Evolutionary conservation across 2,329 filamentous ascomycete genomes (phyloP).

Genomic region (Stagonosporopsis rhizophila): DNA sequence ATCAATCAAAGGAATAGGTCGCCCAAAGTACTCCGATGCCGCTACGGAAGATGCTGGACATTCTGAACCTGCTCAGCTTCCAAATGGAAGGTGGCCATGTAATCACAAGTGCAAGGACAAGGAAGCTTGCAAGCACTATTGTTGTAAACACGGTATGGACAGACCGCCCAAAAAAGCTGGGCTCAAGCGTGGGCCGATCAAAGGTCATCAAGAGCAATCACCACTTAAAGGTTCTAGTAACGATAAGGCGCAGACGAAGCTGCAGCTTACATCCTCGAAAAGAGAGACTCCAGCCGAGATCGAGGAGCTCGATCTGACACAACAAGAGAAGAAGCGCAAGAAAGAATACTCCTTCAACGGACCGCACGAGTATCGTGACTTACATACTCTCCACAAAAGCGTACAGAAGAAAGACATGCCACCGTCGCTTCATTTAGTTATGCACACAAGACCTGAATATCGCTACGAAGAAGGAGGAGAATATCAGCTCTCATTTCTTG

Average conservation of each 20-base stretch:
- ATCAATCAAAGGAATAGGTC: conserved; percentile 11
- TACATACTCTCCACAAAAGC: conserved; percentile 37
- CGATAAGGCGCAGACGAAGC: conserved; percentile 37
- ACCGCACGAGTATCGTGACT: conserved; percentile 28
- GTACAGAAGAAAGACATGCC: conserved; percentile 32
- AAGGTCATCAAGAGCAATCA: conserved; percentile 13
- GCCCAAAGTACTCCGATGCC: conserved; percentile 8
- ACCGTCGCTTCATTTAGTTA: conserved; percentile 30
- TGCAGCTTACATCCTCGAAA: conserved; percentile 38
- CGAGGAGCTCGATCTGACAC: conserved; percentile 44
- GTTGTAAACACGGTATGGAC: conserved; percentile 74
- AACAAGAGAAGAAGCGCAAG: conserved; percentile 40
- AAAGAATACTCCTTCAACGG: conserved; percentile 21
- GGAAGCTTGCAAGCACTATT: conserved; percentile 71
- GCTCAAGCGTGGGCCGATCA: conserved; percentile 31
- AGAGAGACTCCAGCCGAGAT: conserved; percentile 31
- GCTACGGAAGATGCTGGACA: conserved; percentile 12
- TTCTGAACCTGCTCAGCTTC: conserved; percentile 60
- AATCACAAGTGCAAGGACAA: conserved; percentile 73
- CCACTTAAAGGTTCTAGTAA: background rate
- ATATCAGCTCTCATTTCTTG: conserved; percentile 34
- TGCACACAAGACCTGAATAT: conserved; percentile 39
- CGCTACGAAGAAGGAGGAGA: conserved; percentile 33
- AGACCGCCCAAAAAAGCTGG: conserved; percentile 61
- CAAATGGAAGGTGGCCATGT: conserved; percentile 77